A percentile compares a stretch with the other conserved stretches of the same genome.
Evolutionary conservation across 768 basidiomycete genomes (phyloP).

Genomic region (Boletus edulis): DNA sequence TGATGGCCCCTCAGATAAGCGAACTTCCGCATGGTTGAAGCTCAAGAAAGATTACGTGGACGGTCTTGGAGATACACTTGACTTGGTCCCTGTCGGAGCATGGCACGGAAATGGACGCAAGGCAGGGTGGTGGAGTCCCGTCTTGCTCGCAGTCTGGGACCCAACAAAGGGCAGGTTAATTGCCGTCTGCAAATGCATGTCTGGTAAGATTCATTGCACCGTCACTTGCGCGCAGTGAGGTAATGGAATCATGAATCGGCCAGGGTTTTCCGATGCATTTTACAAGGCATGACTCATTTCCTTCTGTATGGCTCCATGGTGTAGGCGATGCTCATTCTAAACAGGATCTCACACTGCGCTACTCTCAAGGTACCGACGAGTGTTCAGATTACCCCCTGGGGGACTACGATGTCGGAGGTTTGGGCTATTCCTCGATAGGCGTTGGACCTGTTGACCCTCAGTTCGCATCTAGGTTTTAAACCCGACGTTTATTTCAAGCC

Average conservation of each 20-base stretch:
- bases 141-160: slow-evolving; percentile 78
- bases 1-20: slow-evolving; percentile 53
- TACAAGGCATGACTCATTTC: slow-evolving; percentile 52
- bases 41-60: slow-evolving; percentile 91
- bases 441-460: neutral
- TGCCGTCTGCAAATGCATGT: slow-evolving; percentile 90
- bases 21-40: slow-evolving; percentile 87
- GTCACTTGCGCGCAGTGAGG: neutral
- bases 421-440: slow-evolving; percentile 12
- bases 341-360: slow-evolving; percentile 63
- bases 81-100: slow-evolving; percentile 72
- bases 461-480: slow-evolving; percentile 43
- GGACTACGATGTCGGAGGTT: slow-evolving; percentile 67
- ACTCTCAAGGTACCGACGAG: slow-evolving; percentile 50
- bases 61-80: slow-evolving; percentile 73
- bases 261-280: slow-evolving; percentile 83
- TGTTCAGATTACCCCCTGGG: slow-evolving; percentile 53
- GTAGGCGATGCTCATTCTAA: slow-evolving; percentile 10
- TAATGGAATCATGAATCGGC: slow-evolving; percentile 1
- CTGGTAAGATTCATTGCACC: slow-evolving; percentile 45
- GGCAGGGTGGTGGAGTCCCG: slow-evolving; percentile 89
- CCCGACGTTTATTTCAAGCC: slow-evolving; percentile 73
- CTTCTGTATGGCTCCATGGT: neutral
- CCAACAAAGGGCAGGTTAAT: slow-evolving; percentile 57
- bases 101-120: slow-evolving; percentile 93